Conservation (phyloP, 1,139 yeast species). For the Petasospora fabianii region DNA sequence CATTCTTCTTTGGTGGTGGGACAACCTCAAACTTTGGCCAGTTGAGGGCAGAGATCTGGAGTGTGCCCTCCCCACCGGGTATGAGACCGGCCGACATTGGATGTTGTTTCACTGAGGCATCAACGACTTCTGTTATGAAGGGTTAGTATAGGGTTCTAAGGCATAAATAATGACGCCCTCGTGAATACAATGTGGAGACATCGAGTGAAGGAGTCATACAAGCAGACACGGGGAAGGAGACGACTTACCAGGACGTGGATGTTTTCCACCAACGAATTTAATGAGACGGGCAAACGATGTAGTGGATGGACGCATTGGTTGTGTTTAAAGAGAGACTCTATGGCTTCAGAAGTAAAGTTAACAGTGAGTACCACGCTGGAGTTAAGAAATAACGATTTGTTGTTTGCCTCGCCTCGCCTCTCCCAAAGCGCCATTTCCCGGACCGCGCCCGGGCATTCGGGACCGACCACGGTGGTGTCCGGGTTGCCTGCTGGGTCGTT, state of each 20-base stretch:
- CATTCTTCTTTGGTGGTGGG: constrained; percentile 21
- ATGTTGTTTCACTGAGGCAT: constrained; percentile 19
- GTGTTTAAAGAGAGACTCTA: constrained; percentile 1
- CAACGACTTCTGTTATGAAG: constrained; percentile 5
- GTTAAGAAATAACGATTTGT: background rate
- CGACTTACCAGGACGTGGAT: constrained; percentile 19
- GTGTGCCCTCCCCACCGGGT: constrained; percentile 22
- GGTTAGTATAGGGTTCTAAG: too few relatives aligned
- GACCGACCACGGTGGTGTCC: constrained; percentile 9
- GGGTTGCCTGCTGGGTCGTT: too few relatives aligned
- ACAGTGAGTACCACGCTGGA: too few relatives aligned
- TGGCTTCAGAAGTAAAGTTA: too few relatives aligned
- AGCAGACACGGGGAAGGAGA: background rate
- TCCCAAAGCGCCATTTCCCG: background rate
- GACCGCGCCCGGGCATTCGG: constrained; percentile 11
- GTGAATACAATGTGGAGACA: too few relatives aligned
- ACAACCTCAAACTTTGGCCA: constrained; percentile 22
- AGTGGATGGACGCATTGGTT: constrained; percentile 23
- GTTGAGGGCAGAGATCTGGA: constrained; percentile 15
- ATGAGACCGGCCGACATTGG: constrained; percentile 24
- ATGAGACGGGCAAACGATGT: constrained; percentile 17
- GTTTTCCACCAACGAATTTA: constrained; percentile 26
- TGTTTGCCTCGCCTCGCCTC: background rate
- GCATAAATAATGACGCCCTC: too few relatives aligned
- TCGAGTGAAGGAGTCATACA: too few relatives aligned